Base-by-base conservation (phyloP, 331 rosid species). In the Erythrophleum ivorense region DNA sequence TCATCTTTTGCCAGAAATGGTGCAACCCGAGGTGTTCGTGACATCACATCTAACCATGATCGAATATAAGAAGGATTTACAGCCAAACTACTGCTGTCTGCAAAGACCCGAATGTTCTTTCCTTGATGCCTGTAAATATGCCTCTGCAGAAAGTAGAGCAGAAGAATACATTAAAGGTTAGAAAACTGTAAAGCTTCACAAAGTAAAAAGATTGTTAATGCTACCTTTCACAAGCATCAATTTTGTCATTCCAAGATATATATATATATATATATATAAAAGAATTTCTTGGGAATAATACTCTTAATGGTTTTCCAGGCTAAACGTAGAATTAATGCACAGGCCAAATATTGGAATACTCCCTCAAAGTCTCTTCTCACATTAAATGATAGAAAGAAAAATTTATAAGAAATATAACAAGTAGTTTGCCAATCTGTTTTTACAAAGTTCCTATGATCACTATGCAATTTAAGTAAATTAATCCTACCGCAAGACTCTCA, bases 401-500 rank as follows among this genome's bases (percentile, higher is more conserved):
- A 19, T 6, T 62, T 45, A 38, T 15, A 54, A 11, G 31, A 45
- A 77, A 73, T 65, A 46, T 65, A 53, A 41, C 46, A 36, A 45
- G 76, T 55, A 14, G 5, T 50, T 14, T 40, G 49, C 68, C 69
- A 63, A 13, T 63, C 6, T 19, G 52, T n/a, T 43, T 18, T 4
- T 2, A 73, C 15, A 54, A 43, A 73, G 14, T 72, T 55, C 63
- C 54, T 77, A 50, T 12, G 50, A 49, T 76, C 9, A 59, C 71
- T 55, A 40, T 45, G 64, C 24, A 54, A 64, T 66, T 40, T 38
- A 67, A 72, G 45, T 16, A 38, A 83, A 59, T 63, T 72, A 80
- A 80, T 33, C 91, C 85, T 91, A 96, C 99, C 86, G 89, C 99
- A 87, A 96, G 93, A 88, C 97, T 90, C 97, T 94, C 99, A 4